Base-by-base conservation (phyloP, 768 basidiomycete genomes). In the Plicaturopsis crispa region DNA sequence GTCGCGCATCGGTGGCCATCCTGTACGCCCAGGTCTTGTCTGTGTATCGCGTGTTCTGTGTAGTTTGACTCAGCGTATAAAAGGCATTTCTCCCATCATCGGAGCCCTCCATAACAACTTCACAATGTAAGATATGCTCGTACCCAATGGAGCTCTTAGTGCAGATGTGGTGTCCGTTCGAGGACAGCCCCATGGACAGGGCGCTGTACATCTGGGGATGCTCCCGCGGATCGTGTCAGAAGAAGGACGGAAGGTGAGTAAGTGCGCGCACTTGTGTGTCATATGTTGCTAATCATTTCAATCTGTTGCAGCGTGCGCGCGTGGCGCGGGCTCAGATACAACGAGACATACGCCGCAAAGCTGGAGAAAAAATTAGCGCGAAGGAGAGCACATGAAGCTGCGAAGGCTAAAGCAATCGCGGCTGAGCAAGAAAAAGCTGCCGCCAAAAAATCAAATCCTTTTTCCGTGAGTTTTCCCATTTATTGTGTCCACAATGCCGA, bases 91-190 rank as follows among this genome's bases (percentile, higher is more conserved):
- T 90, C 49, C 70, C 78, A 38, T 70, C 73, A 33, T 63, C 61
- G 51, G 75, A 79, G 55, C 84, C 81, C 11, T 52, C 75, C 17
- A 59, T 78, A 46, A 62, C 75, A 40, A 78, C 78, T 18, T 81
- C 80, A 5, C 62, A 68, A 36, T 93, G 90, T 73, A 76, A 72
- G 54, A 61, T 70, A 36, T 94, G 90, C 62, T 65, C 69, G 7
- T 59, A 66, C 14, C 75, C 82, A 0, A 90, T 84, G 86, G 80
- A 87, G 46, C 70, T 94, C 16, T 70, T 92, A 24, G 69, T 86
- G 8, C 89, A 93, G 52, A 70, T 94, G 50, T 92, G 87, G 85
- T 91, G 86, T 56, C 91, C 91, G 0, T 77, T 92, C 48, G 84
- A 91, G 52, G 67, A 80, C 24, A 92, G 86, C 48, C 74, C 82